Evolutionary conservation across 805 yeast species (phyloP), one percentile per base, ranked within the genome.

Genomic region (Nakazawaea ambrosiae): DNA sequence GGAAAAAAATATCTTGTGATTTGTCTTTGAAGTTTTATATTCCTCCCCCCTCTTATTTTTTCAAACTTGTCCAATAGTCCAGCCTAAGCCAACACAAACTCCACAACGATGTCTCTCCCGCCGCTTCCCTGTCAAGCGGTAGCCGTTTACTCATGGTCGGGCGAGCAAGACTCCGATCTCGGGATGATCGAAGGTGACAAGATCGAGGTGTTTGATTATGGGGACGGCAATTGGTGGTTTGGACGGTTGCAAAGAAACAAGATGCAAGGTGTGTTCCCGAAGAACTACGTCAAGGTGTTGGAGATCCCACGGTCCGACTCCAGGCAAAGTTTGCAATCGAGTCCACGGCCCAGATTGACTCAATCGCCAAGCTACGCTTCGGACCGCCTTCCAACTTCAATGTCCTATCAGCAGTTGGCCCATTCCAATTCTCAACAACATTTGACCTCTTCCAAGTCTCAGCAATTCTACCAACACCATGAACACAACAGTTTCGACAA

Each of bases 141-240:
- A 52, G 92, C 98, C 8, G 73, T 73, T 27, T 90, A 84, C 54
- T 86, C 96, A 18, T 89, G 96, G 96, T 80, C 96, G 16, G 97
- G 96, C 12, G 88, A 87, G 51, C 77, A 83, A 50, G 84, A 79
- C 39, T 82, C 84, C 32, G 97, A 92, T 53, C 66, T 92, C 30
- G 97, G 97, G 1, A 92, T 92, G 55, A 71, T 89, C 16, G 97
- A 92, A 60, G 95, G 94, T 35, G 97, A 92, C 53, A 64, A 85
- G 35, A 85, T 92, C 48, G 95, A 87, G 45, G 95, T 92, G 4
- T 35, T 46, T 3, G 72, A 78, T 36, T 63, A 76, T 9, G 85
- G 90, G 4, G 95, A 92, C 53, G 96, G 95, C 15, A 79, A 79
- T 50, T 87, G 95, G 94, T 88, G 90, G 82, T 84, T 77, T 49